phyloP scores from a whole-genome alignment of 2,329 filamentous ascomycete genomes.

The Scedosporium aurantiacum region DNA sequence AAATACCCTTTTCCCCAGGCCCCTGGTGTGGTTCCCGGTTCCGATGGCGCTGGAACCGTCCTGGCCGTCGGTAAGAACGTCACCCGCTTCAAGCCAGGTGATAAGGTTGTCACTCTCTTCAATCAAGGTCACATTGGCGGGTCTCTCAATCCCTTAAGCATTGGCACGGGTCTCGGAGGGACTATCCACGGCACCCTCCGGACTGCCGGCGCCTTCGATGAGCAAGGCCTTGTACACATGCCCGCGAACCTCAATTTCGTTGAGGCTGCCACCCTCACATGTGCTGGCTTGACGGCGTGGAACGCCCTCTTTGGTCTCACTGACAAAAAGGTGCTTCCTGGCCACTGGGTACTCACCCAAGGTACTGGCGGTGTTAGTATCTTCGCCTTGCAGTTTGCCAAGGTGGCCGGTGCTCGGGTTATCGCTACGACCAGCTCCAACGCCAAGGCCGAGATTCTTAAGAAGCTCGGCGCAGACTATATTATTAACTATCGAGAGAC shows the following conservation, averaged over 20 bases:
- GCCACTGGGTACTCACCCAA: conserved; percentile 52
- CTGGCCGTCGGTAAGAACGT: conserved; percentile 38
- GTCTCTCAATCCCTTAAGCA: conserved; percentile 20
- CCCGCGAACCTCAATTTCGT: conserved; percentile 42
- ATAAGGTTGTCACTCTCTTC: conserved; percentile 51
- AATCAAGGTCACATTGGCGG: conserved; percentile 42
- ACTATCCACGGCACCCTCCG: conserved; percentile 56
- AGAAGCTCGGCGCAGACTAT: conserved; percentile 36
- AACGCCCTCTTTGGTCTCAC: conserved; percentile 51
- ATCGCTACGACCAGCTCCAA: conserved; percentile 36
- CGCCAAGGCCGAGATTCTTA: conserved; percentile 31
- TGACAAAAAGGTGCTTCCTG: conserved; percentile 35
- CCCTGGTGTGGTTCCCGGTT: conserved; percentile 35
- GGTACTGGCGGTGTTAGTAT: conserved; percentile 61
- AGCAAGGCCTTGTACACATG: conserved; percentile 54
- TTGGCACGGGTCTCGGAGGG: conserved; percentile 53
- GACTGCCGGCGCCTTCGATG: conserved; percentile 55
- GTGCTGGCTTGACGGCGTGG: conserved; percentile 54
- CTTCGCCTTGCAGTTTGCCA: conserved; percentile 51
- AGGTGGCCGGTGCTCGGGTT: conserved; percentile 35
- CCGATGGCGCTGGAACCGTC: conserved; percentile 43
- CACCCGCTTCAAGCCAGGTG: conserved; percentile 37
- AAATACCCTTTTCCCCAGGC: conserved; percentile 32
- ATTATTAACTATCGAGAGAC: conserved; percentile 39
- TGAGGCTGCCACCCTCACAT: conserved; percentile 47